phyloP scores from a whole-genome alignment of 768 basidiomycete genomes.

The Chlorophyllum brunneum region DNA sequence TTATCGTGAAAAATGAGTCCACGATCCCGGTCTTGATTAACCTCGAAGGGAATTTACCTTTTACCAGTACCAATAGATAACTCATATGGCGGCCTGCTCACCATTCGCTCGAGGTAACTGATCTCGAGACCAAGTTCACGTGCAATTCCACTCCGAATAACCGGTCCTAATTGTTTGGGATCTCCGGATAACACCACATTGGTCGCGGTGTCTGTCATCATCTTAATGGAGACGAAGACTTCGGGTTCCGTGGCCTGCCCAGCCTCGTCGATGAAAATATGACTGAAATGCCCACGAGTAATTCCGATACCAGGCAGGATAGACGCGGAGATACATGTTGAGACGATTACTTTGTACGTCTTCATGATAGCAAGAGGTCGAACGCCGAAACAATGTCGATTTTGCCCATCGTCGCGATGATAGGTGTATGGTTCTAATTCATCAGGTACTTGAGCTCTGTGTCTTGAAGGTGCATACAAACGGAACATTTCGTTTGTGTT shows the following conservation, averaged over 20 bases:
- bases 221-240: slow-evolving; percentile 58
- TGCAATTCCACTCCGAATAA: slow-evolving; percentile 57
- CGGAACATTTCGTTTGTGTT: slow-evolving; percentile 43
- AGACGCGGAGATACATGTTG: slow-evolving; percentile 62
- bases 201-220: slow-evolving; percentile 47
- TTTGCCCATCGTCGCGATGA: slow-evolving; percentile 26
- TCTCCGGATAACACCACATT: slow-evolving; percentile 66
- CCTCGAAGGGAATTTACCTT: slow-evolving; percentile 18
- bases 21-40: neutral
- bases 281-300: slow-evolving; percentile 55
- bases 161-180: slow-evolving; percentile 68
- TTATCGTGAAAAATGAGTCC: neutral
- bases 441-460: slow-evolving; percentile 41
- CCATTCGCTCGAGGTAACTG: slow-evolving; percentile 61
- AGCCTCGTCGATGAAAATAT: slow-evolving; percentile 71
- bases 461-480: slow-evolving; percentile 50
- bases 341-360: slow-evolving; percentile 51
- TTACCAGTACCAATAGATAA: slow-evolving; percentile 23
- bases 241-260: slow-evolving; percentile 73
- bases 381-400: slow-evolving; percentile 29
- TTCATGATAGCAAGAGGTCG: slow-evolving; percentile 33
- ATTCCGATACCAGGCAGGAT: slow-evolving; percentile 54
- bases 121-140: slow-evolving; percentile 50
- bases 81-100: slow-evolving; percentile 24
- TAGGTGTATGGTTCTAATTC: slow-evolving; percentile 35